Evolutionary conservation across 1,139 yeast species (phyloP).

Genomic region (Zygoascus hellenicus): DNA sequence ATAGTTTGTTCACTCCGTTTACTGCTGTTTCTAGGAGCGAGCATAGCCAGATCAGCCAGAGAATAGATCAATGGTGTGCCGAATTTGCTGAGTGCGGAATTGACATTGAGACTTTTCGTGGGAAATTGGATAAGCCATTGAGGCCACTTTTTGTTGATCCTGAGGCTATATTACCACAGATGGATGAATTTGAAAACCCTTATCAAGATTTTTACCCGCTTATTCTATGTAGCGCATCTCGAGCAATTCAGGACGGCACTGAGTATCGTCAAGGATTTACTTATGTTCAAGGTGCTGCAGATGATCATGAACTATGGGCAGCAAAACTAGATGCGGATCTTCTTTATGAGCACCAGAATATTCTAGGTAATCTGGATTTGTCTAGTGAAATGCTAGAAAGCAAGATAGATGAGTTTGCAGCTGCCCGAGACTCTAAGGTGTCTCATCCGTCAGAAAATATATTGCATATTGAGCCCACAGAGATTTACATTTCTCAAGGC

Average conservation of each 20-base stretch:
- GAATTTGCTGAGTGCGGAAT: constrained; percentile 39
- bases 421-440: background rate
- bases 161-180: constrained; percentile 11
- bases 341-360: constrained; percentile 49
- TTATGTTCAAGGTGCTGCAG: constrained; percentile 90
- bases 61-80: constrained; percentile 47
- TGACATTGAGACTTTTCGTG: constrained; percentile 33
- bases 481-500: no score
- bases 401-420: constrained; percentile 24
- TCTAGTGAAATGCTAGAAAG: constrained; percentile 39
- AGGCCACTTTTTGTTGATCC: constrained; percentile 73
- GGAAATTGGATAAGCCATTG: constrained; percentile 44
- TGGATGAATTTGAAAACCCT: constrained; percentile 23
- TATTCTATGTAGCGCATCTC: constrained; percentile 60
- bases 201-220: constrained; percentile 37
- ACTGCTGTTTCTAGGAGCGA: constrained; percentile 55
- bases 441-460: no score
- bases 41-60: constrained; percentile 44
- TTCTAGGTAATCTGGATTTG: constrained; percentile 35
- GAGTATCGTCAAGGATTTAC: constrained; percentile 42
- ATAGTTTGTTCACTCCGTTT: constrained; percentile 44
- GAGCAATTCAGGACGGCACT: constrained; percentile 50
- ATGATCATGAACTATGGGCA: constrained; percentile 89
- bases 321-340: constrained; percentile 45
- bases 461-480: no score